Evolutionary conservation across 345 rosid species (phyloP).

Genomic region (Brassica incana): DNA sequence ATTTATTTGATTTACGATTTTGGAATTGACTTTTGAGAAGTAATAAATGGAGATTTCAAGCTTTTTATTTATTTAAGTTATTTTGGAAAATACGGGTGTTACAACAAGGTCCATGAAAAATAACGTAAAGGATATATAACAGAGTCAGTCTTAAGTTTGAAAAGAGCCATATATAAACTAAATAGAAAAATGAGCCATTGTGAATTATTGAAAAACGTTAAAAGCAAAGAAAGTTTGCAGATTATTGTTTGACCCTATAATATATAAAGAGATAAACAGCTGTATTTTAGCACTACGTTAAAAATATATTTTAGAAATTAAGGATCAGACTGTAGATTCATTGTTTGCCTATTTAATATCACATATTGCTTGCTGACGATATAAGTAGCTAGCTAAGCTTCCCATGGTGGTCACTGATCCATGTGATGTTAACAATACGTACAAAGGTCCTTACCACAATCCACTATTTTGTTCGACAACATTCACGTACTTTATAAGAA

Average conservation of each 20-base stretch:
- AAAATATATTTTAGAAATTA: not conserved
- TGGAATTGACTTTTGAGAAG: too few species aligned
- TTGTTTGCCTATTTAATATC: not conserved
- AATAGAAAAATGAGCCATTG: not conserved
- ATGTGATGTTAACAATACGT: conserved; percentile 21
- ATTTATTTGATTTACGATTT: too few species aligned
- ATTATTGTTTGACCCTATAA: not conserved
- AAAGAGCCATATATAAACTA: not conserved
- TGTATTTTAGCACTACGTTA: not conserved
- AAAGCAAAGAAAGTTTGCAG: not conserved
- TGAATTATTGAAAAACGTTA: not conserved
- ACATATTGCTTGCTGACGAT: not conserved
- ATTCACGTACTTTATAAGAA: not conserved
- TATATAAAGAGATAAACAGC: not conserved
- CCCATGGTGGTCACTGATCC: conserved; percentile 28
- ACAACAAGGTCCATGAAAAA: not conserved
- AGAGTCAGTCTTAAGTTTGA: not conserved
- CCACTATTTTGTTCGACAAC: conserved; percentile 1
- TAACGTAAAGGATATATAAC: not conserved
- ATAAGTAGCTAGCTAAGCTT: not conserved
- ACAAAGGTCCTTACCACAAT: conserved; percentile 18
- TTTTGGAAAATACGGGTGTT: too few species aligned
- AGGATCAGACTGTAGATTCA: not conserved
- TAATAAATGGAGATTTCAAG: too few species aligned
- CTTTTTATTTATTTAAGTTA: too few species aligned